Evolutionary conservation across 73 alveolate species (phyloP).

Genomic region (Paramecium sexaurelia): DNA sequence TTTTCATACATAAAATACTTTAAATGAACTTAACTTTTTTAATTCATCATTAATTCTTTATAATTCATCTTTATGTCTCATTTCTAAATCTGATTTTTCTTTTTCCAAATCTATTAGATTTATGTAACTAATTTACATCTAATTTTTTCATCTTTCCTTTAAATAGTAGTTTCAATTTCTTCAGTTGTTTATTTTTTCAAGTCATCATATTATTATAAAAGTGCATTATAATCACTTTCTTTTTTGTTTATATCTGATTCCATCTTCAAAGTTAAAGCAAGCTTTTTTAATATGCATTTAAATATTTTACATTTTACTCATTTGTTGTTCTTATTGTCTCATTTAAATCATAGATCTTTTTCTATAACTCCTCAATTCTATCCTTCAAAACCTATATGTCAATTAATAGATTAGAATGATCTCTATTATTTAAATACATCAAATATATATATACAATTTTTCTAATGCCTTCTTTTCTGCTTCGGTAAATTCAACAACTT

Average conservation of each 20-base stretch:
- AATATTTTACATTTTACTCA: constrained; percentile 19
- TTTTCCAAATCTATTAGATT: background rate
- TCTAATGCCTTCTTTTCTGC: constrained; percentile 60
- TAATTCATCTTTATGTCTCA: constrained; percentile 17
- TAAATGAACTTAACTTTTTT: constrained; percentile 31
- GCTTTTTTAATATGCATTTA: background rate
- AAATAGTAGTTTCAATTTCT: background rate
- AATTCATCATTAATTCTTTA: background rate
- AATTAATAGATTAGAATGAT: background rate
- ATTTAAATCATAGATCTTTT: constrained; percentile 11
- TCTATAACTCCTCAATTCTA: constrained; percentile 52
- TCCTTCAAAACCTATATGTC: constrained; percentile 36
- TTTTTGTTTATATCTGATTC: background rate
- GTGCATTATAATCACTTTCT: background rate
- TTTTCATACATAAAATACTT: background rate
- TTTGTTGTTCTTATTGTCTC: constrained; percentile 15
- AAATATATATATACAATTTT: constrained; percentile 22
- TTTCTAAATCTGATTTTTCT: background rate
- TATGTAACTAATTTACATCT: background rate
- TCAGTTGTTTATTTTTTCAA: constrained; percentile 42
- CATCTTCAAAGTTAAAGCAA: background rate
- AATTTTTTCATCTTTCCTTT: constrained; percentile 21
- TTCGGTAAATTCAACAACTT: constrained; percentile 55
- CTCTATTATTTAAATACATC: background rate
- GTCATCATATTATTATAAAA: constrained; percentile 45